Evolutionary conservation across 306 rosid species (phyloP).

Genomic region (Glycine latifolia): DNA sequence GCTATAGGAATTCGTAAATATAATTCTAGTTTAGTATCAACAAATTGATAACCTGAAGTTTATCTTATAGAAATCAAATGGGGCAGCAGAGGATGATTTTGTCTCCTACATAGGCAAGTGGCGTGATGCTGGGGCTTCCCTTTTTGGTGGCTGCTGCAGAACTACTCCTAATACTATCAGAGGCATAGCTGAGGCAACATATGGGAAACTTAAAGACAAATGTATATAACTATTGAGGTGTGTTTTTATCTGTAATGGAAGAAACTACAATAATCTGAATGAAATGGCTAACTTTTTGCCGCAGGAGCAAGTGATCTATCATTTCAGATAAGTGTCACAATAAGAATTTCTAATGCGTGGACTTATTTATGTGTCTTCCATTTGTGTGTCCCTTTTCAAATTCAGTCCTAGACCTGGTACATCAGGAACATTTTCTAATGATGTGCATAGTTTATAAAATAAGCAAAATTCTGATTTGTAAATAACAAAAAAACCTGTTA

Average conservation of each 20-base stretch:
- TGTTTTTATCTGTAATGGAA: conserved; percentile 9
- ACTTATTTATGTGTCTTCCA: neutral
- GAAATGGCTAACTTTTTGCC: conserved; percentile 6
- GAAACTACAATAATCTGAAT: conserved; percentile 18
- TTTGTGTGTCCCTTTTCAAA: neutral
- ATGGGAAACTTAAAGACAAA: conserved; percentile 43
- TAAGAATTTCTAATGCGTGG: neutral
- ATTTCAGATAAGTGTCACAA: too few species aligned
- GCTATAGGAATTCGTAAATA: neutral
- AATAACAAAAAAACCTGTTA: neutral
- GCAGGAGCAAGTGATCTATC: too few species aligned
- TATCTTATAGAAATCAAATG: conserved; percentile 65
- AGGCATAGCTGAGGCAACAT: conserved; percentile 69
- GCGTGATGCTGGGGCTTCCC: conserved; percentile 82
- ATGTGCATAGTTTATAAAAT: neutral
- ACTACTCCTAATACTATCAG: conserved; percentile 83
- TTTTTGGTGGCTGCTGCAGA: conserved; percentile 95
- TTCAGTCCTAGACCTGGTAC: neutral
- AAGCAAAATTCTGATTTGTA: neutral
- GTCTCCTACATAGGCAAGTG: conserved; percentile 75
- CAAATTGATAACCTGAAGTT: conserved; percentile 2
- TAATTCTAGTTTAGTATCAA: conserved; percentile 1
- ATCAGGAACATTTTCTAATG: neutral
- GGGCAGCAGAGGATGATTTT: conserved; percentile 66
- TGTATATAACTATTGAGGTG: conserved; percentile 22